Evolutionary conservation across 2,329 filamentous ascomycete genomes (phyloP).

Genomic region (Alternaria brassicicola): DNA sequence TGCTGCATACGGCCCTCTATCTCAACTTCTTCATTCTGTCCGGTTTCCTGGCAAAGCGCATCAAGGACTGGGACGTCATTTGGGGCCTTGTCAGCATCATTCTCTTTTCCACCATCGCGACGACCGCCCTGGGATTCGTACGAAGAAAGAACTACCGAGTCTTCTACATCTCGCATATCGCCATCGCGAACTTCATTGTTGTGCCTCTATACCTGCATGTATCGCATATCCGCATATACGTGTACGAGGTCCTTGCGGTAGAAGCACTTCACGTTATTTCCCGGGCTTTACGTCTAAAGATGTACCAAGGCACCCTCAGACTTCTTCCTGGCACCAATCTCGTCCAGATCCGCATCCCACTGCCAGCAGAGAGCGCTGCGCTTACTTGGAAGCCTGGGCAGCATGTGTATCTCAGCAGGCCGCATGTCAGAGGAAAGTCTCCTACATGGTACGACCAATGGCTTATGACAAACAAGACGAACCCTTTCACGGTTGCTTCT

Average conservation of each 20-base stretch:
- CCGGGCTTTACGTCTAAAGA: slow-evolving; percentile 44
- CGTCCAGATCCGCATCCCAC: slow-evolving; percentile 51
- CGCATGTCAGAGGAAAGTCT: slow-evolving; percentile 28
- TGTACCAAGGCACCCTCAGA: slow-evolving; percentile 47
- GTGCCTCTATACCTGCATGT: slow-evolving; percentile 62
- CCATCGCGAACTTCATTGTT: slow-evolving; percentile 57
- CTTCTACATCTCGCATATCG: slow-evolving; percentile 64
- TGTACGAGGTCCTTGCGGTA: slow-evolving; percentile 57
- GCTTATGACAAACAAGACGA: slow-evolving; percentile 45
- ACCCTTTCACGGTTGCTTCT: slow-evolving; percentile 57
- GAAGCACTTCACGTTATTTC: slow-evolving; percentile 54
- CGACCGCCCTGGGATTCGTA: slow-evolving; percentile 57
- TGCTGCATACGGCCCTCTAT: slow-evolving; percentile 61
- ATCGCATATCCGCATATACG: slow-evolving; percentile 59
- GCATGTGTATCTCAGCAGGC: slow-evolving; percentile 53
- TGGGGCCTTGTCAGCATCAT: slow-evolving; percentile 59
- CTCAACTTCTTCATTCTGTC: slow-evolving; percentile 62
- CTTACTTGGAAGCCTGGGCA: slow-evolving; percentile 53
- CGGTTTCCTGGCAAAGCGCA: slow-evolving; percentile 58
- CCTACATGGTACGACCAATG: slow-evolving; percentile 35
- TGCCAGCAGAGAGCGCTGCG: slow-evolving; percentile 32
- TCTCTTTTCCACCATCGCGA: slow-evolving; percentile 53
- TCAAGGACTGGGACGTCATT: slow-evolving; percentile 63
- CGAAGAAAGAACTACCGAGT: slow-evolving; percentile 56
- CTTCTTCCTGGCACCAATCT: slow-evolving; percentile 52